Percentiles rank a stretch among this genome's conserved stretches.
These are phyloP conservation scores for Westerdykella ornata DNA, from an alignment of 2,329 filamentous ascomycete genomes.

Conservation along the genomic window DNA sequence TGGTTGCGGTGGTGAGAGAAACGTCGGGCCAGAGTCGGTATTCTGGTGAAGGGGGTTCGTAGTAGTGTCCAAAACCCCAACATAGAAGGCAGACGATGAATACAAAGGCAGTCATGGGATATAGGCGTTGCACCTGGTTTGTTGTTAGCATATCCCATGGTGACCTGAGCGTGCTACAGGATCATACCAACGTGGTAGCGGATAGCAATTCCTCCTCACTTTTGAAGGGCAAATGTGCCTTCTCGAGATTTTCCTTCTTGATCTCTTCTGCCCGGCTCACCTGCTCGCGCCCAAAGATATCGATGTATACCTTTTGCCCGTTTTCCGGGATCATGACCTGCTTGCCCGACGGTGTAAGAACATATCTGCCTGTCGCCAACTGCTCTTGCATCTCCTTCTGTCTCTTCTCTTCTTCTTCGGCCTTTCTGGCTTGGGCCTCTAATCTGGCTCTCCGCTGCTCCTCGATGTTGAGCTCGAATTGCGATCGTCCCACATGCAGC, in stretches of 20 bases:
- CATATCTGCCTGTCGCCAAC: slow-evolving; percentile 30
- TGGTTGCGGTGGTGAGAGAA: slow-evolving; percentile 39
- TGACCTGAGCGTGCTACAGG: background rate
- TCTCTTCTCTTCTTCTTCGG: slow-evolving; percentile 28
- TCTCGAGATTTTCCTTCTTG: slow-evolving; percentile 23
- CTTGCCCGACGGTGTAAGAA: slow-evolving; percentile 27
- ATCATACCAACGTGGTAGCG: slow-evolving; percentile 28
- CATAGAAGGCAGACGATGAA: slow-evolving; percentile 19
- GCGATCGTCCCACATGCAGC: slow-evolving; percentile 27
- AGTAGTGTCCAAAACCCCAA: slow-evolving; percentile 28
- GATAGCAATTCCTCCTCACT: slow-evolving; percentile 23
- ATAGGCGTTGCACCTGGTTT: slow-evolving; percentile 29
- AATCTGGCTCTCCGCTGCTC: slow-evolving; percentile 27
- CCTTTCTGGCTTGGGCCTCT: slow-evolving; percentile 23
- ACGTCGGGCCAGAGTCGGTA: slow-evolving; percentile 32
- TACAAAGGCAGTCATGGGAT: slow-evolving; percentile 33
- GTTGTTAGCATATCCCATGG: slow-evolving; percentile 1
- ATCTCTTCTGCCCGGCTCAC: slow-evolving; percentile 26
- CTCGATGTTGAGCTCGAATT: slow-evolving; percentile 32
- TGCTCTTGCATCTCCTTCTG: slow-evolving; percentile 27
- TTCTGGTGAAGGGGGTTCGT: slow-evolving; percentile 22
- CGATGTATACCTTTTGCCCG: slow-evolving; percentile 28
- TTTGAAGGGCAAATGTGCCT: slow-evolving; percentile 20
- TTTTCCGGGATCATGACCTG: slow-evolving; percentile 29
- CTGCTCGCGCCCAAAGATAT: slow-evolving; percentile 29